phyloP scores from a whole-genome alignment of 208 protist species.

The Spongospora subterranea region DNA sequence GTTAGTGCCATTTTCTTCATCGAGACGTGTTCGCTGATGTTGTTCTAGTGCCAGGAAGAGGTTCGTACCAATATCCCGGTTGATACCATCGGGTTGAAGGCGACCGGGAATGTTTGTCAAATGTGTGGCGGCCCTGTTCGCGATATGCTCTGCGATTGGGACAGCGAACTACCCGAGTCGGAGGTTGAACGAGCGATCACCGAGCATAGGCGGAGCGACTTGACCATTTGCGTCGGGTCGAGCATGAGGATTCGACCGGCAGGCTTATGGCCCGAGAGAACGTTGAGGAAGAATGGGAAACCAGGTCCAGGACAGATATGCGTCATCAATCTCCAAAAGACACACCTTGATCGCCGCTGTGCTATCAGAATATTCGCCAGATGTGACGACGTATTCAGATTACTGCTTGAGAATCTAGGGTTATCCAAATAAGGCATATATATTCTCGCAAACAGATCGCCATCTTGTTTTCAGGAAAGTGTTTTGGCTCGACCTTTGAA shows the following conservation, averaged over 20 bases:
- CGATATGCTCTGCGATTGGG: constrained; percentile 53
- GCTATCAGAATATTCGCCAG: constrained; percentile 8
- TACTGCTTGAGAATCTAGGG: no score
- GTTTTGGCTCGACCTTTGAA: no score
- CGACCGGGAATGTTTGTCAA: not conserved
- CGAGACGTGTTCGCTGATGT: not conserved
- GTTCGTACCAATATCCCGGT: not conserved
- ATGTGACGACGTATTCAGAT: constrained; percentile 18
- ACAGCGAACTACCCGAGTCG: constrained; percentile 11
- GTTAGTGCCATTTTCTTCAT: not conserved
- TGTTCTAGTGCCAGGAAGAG: not conserved
- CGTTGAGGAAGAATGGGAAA: not conserved
- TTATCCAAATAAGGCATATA: no score
- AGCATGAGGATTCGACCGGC: constrained; percentile 57
- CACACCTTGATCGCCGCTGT: constrained; percentile 17
- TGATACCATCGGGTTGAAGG: constrained; percentile 20
- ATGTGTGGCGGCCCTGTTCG: not conserved
- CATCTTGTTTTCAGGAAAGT: no score
- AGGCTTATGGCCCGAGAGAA: not conserved
- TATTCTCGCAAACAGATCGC: no score
- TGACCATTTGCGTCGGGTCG: constrained; percentile 22
- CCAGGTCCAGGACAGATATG: not conserved
- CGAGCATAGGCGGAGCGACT: constrained; percentile 1
- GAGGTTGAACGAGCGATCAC: constrained; percentile 35
- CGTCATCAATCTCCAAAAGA: constrained; percentile 59